Base-by-base conservation (phyloP, 441 rosid species). In the Mallotus japonicus region DNA sequence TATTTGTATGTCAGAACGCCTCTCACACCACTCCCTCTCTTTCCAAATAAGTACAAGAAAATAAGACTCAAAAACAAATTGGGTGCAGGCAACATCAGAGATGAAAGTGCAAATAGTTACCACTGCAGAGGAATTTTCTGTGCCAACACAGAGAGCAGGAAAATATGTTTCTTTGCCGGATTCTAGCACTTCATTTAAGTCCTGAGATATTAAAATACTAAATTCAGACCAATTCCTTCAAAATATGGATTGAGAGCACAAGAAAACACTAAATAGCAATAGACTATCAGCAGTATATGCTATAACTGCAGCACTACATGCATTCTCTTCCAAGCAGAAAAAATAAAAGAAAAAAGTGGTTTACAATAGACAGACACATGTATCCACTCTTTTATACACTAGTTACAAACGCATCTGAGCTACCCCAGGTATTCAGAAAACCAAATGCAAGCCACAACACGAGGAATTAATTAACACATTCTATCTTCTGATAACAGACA, bases 151-250 rank as follows among this genome's bases (percentile, higher is more conserved):
- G 66, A 96, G 66, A 32, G 99, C 97, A 73, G 98, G 96, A 81
- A 89, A 96, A 77, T 82, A 88, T 6, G 93, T 96, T 71, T 87
- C 88, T 69, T 93, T 98, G 54, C 99, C 99, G 85, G 89, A 92
- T 75, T 90, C 92, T 47, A 82, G 61, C 61, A 55, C 77, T 82
- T 89, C 89, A 69, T 79, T 81, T 70, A 79, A 72, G 83, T 88
- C 96, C 97, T 96, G 85, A 78, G 80, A 80, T 53, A 73, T 71
- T 51, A 59, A 62, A 80, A 58, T 61, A 53, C 37, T 53, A 8
- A 42, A 28, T 44, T 72, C 37, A 67, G 49, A 70, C 61, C 19
- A 64, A 10, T 11, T 55, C 16, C 44, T 56, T 49, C 24, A 69
- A 59, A 65, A 67, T 34, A 60, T 55, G 51, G 51, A 65, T 22